phyloP scores from a whole-genome alignment of 371 early-diverging fungal species.

The Umbelopsis sp. region DNA sequence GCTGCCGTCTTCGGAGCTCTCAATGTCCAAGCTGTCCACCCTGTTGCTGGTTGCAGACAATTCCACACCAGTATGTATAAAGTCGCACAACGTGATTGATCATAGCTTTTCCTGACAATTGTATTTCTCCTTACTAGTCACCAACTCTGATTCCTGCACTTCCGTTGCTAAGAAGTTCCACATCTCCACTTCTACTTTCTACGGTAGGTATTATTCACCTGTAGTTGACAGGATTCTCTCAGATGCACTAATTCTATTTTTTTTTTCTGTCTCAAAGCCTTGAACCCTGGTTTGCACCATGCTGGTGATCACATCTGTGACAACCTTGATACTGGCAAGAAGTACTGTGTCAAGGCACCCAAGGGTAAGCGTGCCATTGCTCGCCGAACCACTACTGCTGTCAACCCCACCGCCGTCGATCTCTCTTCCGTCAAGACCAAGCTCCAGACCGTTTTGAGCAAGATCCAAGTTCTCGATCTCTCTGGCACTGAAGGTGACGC shows the following conservation, averaged over 20 bases:
- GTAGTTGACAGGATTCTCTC: too few relatives aligned
- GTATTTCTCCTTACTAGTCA: background rate
- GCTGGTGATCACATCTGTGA: constrained; percentile 35
- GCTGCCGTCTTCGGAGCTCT: constrained; percentile 6
- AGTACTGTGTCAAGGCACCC: constrained; percentile 42
- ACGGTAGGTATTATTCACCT: constrained; percentile 1
- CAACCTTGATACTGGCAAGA: constrained; percentile 41
- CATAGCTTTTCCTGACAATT: background rate
- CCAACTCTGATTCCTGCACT: constrained; percentile 28
- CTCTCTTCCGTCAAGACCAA: constrained; percentile 25
- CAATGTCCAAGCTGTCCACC: constrained; percentile 11
- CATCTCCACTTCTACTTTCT: constrained; percentile 28
- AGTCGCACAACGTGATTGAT: constrained; percentile 6
- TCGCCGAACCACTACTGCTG: constrained; percentile 15
- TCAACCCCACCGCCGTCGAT: background rate
- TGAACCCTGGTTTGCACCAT: constrained; percentile 40
- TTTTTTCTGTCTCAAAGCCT: background rate
- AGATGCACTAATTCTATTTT: background rate
- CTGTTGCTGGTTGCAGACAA: constrained; percentile 12
- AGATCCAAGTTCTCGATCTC: constrained; percentile 24
- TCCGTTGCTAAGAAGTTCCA: constrained; percentile 32
- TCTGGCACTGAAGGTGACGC: constrained; percentile 16
- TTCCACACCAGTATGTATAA: background rate
- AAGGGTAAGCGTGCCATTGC: constrained; percentile 27
- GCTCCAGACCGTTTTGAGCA: constrained; percentile 28